Conservation (phyloP, 2,329 filamentous ascomycete genomes). For the Trichophyton equinum region DNA sequence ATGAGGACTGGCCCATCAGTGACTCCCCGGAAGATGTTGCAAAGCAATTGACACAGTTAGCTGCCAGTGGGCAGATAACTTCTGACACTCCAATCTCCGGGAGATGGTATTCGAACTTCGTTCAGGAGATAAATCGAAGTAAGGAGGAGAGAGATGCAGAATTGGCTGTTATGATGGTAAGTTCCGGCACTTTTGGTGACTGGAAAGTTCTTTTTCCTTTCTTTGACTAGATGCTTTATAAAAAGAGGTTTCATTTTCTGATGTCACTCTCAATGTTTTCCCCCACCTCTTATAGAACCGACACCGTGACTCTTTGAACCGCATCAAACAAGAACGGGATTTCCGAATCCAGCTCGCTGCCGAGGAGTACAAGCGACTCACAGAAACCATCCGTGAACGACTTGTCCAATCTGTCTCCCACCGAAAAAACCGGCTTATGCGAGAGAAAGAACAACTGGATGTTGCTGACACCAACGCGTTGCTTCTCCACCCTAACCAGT, state of each 20-base stretch:
- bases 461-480: constrained; percentile 54
- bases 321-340: constrained; percentile 44
- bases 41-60: constrained; percentile 47
- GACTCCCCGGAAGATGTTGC: constrained; percentile 54
- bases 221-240: background rate
- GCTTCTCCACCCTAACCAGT: constrained; percentile 53
- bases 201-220: background rate
- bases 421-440: constrained; percentile 45
- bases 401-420: constrained; percentile 46
- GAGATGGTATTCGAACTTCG: constrained; percentile 71
- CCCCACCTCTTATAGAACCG: constrained; percentile 36
- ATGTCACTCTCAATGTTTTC: background rate
- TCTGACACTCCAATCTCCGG: constrained; percentile 61
- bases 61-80: constrained; percentile 48
- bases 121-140: constrained; percentile 73
- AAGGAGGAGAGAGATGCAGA: constrained; percentile 79
- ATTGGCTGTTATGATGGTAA: constrained; percentile 67
- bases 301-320: constrained; percentile 43
- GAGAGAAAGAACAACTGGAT: constrained; percentile 55
- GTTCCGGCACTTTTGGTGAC: constrained; percentile 18
- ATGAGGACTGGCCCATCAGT: constrained; percentile 56
- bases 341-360: constrained; percentile 50
- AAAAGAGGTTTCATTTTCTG: background rate
- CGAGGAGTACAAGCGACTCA: constrained; percentile 49
- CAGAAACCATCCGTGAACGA: constrained; percentile 48